Percentiles rank a stretch among this genome's conserved stretches.
These are phyloP conservation scores for Noccaea bulbosa DNA, from an alignment of 345 rosid species.

Conservation along the genomic window DNA sequence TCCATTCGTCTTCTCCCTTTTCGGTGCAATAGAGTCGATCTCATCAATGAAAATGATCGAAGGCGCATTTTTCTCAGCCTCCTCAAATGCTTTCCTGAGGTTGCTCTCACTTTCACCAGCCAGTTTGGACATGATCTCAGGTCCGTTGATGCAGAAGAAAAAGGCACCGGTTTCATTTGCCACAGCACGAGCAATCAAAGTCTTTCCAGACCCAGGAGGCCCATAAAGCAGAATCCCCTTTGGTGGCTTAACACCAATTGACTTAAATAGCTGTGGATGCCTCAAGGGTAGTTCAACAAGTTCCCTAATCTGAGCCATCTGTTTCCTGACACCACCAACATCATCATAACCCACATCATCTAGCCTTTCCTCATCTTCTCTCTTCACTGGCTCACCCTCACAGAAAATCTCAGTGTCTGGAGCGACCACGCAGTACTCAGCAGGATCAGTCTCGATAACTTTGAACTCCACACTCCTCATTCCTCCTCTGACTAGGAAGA, in stretches of 20 bases:
- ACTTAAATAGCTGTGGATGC: slow-evolving; percentile 95
- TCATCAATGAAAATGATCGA: slow-evolving; percentile 94
- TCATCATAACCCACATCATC: slow-evolving; percentile 98
- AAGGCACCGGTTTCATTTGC: slow-evolving; percentile 98
- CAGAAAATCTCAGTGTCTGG: slow-evolving; percentile 98
- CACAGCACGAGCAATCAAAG: slow-evolving; percentile 96
- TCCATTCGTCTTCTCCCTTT: slow-evolving; percentile 95
- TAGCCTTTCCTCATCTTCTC: slow-evolving; percentile 92
- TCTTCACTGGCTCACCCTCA: slow-evolving; percentile 92
- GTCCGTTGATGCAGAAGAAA: slow-evolving; percentile 95
- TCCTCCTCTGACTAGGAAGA: slow-evolving; percentile 96
- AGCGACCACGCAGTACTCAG: slow-evolving; percentile 94
- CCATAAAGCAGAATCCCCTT: slow-evolving; percentile 94
- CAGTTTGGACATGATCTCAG: slow-evolving; percentile 94
- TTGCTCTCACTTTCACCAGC: slow-evolving; percentile 99
- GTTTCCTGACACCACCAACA: slow-evolving; percentile 99
- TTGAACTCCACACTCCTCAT: slow-evolving; percentile 97
- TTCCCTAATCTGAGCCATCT: slow-evolving; percentile 98
- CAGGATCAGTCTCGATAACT: slow-evolving; percentile 88
- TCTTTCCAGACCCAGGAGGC: slow-evolving; percentile 90
- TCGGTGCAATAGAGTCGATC: slow-evolving; percentile 95
- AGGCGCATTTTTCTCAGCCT: slow-evolving; percentile 98
- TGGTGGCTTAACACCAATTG: slow-evolving; percentile 99
- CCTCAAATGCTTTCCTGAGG: slow-evolving; percentile 97
- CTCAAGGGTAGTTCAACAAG: slow-evolving; percentile 94